These are phyloP conservation scores for Penicillium argentinense DNA, from an alignment of 495 filamentous ascomycete species.

Conservation along the genomic window DNA sequence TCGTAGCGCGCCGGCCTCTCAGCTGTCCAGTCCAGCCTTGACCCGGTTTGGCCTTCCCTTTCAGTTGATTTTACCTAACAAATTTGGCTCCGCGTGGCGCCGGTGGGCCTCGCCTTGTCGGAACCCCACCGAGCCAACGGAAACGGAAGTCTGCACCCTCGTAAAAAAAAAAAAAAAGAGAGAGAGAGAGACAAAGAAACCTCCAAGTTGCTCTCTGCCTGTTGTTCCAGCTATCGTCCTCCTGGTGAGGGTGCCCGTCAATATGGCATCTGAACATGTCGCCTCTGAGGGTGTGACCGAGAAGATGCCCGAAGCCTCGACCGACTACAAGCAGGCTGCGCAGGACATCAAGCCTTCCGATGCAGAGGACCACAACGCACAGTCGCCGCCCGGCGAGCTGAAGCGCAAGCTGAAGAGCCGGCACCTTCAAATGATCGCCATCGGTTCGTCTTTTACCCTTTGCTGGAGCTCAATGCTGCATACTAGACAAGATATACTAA, in stretches of 20 bases:
- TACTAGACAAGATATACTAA: not conserved
- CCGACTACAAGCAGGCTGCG: constrained; percentile 10
- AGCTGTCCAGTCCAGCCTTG: no score
- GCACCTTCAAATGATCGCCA: constrained; percentile 68
- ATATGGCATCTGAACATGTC: constrained; percentile 19
- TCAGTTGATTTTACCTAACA: constrained; percentile 23
- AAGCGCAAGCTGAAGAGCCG: constrained; percentile 62
- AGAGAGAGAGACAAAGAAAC: not conserved
- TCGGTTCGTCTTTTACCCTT: constrained; percentile 46
- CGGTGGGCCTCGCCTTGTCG: constrained; percentile 14
- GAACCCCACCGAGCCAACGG: constrained; percentile 20
- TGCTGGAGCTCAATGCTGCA: constrained; percentile 29
- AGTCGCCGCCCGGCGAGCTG: constrained; percentile 21
- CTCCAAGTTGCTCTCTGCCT: not conserved
- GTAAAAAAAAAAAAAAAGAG: constrained; percentile 7
- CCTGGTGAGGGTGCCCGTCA: not conserved
- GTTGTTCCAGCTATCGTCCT: no score
- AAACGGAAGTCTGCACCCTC: constrained; percentile 21
- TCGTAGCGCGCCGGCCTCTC: no score
- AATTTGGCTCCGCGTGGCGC: constrained; percentile 14
- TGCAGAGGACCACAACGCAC: constrained; percentile 16
- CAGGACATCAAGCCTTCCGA: constrained; percentile 28
- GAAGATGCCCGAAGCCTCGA: constrained; percentile 5
- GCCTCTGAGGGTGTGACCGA: constrained; percentile 5
- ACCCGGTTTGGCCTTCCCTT: constrained; percentile 13